phyloP scores from a whole-genome alignment of 768 basidiomycete genomes.

The Amanita rimosa region DNA sequence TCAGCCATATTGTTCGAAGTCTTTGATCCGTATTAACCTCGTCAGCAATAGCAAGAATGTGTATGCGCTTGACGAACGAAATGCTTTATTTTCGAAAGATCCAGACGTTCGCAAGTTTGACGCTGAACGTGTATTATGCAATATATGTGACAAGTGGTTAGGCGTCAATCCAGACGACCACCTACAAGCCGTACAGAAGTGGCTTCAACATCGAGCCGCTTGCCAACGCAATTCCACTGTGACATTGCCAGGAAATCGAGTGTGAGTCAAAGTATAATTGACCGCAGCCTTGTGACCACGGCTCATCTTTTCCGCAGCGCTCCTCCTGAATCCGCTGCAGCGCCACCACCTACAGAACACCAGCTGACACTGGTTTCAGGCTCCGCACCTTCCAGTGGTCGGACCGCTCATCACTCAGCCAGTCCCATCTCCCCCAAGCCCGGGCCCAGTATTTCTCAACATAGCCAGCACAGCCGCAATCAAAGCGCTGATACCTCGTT shows the following conservation, averaged over 20 bases:
- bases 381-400: slow-evolving; percentile 3
- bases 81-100: slow-evolving; percentile 47
- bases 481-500: slow-evolving; percentile 22
- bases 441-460: slow-evolving; percentile 3
- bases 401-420: slow-evolving; percentile 14
- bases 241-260: background rate
- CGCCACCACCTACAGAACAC: slow-evolving; percentile 7
- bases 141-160: slow-evolving; percentile 62
- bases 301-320: background rate
- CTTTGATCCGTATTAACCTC: slow-evolving; percentile 2
- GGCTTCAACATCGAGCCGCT: slow-evolving; percentile 48
- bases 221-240: slow-evolving; percentile 29
- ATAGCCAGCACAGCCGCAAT: slow-evolving; percentile 6
- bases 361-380: slow-evolving; percentile 6
- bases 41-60: slow-evolving; percentile 7
- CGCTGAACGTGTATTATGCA: slow-evolving; percentile 59
- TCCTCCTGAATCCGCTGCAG: background rate
- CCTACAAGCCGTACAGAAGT: slow-evolving; percentile 47
- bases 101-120: slow-evolving; percentile 69
- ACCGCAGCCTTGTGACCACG: background rate
- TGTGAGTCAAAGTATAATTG: slow-evolving; percentile 5
- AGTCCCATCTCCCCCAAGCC: slow-evolving; percentile 11
- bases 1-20: background rate
- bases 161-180: slow-evolving; percentile 48
- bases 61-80: slow-evolving; percentile 46